Evolutionary conservation across 768 basidiomycete species (phyloP), one percentile per base, ranked within the genome.

Genomic region (Tephrocybe sp.): DNA sequence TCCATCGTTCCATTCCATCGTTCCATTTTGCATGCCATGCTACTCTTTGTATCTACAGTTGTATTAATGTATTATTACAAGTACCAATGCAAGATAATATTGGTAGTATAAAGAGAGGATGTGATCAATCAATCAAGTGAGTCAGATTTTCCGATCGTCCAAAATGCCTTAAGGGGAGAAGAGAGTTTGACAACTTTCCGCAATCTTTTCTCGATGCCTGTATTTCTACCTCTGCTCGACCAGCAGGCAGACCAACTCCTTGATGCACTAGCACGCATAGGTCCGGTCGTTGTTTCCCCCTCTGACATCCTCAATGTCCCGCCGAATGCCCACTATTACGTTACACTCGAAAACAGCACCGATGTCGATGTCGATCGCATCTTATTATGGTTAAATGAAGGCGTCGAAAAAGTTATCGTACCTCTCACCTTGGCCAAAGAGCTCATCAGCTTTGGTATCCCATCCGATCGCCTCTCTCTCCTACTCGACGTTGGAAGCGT

Each of bases 401-500:
- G 95, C 19, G 82, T 85, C 2, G 79, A 85, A 59, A 94, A 90
- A 67, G 76, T 93, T 61, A 83, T 97, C 34, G 76, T 93, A 0
- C 78, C 85, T 16, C 75, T 83, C 38, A 67, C 81, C n/a, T 75
- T 76, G 60, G 87, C 79, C 26, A 84, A 82, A 63, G 81, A 80
- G 43, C 73, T 89, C 40, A 80, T 88, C 39, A 83, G 78, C n/a
- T 56, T 72, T 45, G 59, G 61, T 23, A 69, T 96, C 23, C 88
- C 91, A 2, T 68, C 83, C 2, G 78, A 88, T 17, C 79, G 93
- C 14, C 71, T 98, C 48, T 65, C 90, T 39, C 77, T 97, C 45
- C 77, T 90, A 23, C 76, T 95, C 51, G 88, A 89, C 56, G 84
- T 83, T 26, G 82, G 74, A 49, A 86, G 83, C 56, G 81, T 82